A percentile compares a stretch with the other conserved stretches of the same genome.
phyloP scores from a whole-genome alignment of 352 stramenopile species.

The Pythium phragmiticola region DNA sequence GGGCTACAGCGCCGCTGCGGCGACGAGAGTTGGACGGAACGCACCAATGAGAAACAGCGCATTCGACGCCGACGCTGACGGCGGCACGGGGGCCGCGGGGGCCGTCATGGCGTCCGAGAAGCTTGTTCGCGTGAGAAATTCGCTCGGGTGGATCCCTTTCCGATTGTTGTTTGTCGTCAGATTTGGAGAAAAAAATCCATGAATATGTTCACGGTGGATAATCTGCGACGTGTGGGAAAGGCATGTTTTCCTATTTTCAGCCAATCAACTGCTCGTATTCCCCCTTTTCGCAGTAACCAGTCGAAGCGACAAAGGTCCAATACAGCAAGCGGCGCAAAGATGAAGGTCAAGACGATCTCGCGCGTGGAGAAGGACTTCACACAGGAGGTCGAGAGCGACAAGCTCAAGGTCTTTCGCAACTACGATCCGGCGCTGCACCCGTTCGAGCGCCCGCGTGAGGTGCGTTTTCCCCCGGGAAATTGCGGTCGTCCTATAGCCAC shows the following conservation, averaged over 20 bases:
- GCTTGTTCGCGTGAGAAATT: not conserved
- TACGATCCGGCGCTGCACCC: slow-evolving; percentile 94
- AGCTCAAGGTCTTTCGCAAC: slow-evolving; percentile 96
- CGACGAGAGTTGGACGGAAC: slow-evolving; percentile 13
- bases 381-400: slow-evolving; percentile 92
- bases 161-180: not conserved
- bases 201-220: slow-evolving; percentile 4
- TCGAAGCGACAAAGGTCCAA: slow-evolving; percentile 18
- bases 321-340: slow-evolving; percentile 34
- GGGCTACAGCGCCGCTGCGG: not conserved
- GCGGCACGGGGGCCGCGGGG: slow-evolving; percentile 11
- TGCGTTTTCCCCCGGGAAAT: slow-evolving; percentile 2
- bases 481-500: too few species aligned
- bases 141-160: not conserved
- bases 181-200: not conserved
- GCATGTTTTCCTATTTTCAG: not conserved
- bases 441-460: slow-evolving; percentile 89
- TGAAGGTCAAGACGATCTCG: slow-evolving; percentile 99
- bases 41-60: slow-evolving; percentile 69
- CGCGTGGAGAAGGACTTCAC: slow-evolving; percentile 94
- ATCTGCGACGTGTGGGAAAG: slow-evolving; percentile 21
- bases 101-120: slow-evolving; percentile 11
- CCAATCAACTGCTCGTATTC: slow-evolving; percentile 18
- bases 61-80: slow-evolving; percentile 49
- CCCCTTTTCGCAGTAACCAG: slow-evolving; percentile 20